Conservation (phyloP, 345 rosid genomes). For the Dovyalis caffra region DNA sequence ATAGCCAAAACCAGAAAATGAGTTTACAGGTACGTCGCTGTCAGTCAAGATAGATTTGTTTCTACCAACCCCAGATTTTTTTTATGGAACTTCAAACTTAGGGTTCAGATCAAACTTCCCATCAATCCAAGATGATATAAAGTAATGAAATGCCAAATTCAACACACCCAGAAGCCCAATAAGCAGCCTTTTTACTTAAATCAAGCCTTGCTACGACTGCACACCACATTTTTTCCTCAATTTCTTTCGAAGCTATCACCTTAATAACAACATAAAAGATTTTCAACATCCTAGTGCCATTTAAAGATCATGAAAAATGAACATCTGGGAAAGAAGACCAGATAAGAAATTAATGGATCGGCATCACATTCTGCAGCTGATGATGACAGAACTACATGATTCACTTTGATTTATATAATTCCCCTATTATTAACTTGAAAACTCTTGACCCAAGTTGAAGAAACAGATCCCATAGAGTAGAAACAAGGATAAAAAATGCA, state of each 20-base stretch:
- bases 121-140: neutral
- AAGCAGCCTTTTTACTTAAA: neutral
- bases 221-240: neutral
- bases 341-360: neutral
- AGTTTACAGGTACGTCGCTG: neutral
- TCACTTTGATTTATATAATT: neutral
- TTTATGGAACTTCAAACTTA: neutral
- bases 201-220: neutral
- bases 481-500: slow-evolving; percentile 1
- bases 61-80: neutral
- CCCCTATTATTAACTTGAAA: slow-evolving; percentile 2
- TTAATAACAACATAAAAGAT: neutral
- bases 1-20: neutral
- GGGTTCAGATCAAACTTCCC: slow-evolving; percentile 6
- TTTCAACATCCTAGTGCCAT: neutral
- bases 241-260: neutral
- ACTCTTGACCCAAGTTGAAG: neutral
- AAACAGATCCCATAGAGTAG: slow-evolving; percentile 20
- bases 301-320: neutral
- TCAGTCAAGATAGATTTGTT: neutral
- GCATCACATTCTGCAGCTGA: neutral
- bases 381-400: neutral
- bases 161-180: slow-evolving; percentile 4
- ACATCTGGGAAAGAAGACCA: neutral
- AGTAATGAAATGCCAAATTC: slow-evolving; percentile 7